Evolutionary conservation across 1,284 basidiomycete species (phyloP).

Genomic region (Papiliotrema terrestris): DNA sequence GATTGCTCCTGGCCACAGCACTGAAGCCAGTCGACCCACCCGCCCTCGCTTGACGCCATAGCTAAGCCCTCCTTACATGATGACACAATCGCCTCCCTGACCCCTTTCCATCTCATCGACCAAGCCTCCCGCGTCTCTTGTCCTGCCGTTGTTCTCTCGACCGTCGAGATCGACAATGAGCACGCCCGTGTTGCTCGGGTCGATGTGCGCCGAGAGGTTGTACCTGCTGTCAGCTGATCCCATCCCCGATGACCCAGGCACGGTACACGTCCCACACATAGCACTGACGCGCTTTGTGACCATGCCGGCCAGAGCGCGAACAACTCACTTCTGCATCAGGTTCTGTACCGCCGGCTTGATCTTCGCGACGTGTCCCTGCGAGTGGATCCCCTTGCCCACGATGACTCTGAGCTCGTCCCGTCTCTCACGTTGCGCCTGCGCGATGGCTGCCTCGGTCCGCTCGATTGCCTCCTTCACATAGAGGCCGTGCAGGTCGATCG

Average conservation of each 20-base stretch:
- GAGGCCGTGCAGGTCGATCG: slow-evolving; percentile 85
- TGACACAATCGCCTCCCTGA: slow-evolving; percentile 58
- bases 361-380: slow-evolving; percentile 72
- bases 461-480: slow-evolving; percentile 90
- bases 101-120: slow-evolving; percentile 60
- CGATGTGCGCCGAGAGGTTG: slow-evolving; percentile 69
- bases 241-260: no score
- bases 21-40: no score
- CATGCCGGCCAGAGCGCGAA: no score
- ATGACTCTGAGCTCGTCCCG: slow-evolving; percentile 74
- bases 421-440: slow-evolving; percentile 63
- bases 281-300: no score
- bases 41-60: no score
- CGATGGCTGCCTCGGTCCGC: slow-evolving; percentile 65
- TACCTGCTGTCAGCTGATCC: slow-evolving; percentile 56
- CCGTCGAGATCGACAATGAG: slow-evolving; percentile 72
- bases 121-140: slow-evolving; percentile 50
- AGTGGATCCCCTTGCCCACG: slow-evolving; percentile 89
- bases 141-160: slow-evolving; percentile 51
- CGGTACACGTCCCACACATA: no score
- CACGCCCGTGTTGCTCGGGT: slow-evolving; percentile 80
- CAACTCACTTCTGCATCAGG: slow-evolving; percentile 66
- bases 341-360: slow-evolving; percentile 91
- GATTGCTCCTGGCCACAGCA: no score
- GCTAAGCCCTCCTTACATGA: slow-evolving; percentile 58